Percentiles rank a stretch among this genome's conserved stretches.
Evolutionary conservation across 1,284 basidiomycete genomes (phyloP).

Genomic region (Ganoderma leucocontextum): DNA sequence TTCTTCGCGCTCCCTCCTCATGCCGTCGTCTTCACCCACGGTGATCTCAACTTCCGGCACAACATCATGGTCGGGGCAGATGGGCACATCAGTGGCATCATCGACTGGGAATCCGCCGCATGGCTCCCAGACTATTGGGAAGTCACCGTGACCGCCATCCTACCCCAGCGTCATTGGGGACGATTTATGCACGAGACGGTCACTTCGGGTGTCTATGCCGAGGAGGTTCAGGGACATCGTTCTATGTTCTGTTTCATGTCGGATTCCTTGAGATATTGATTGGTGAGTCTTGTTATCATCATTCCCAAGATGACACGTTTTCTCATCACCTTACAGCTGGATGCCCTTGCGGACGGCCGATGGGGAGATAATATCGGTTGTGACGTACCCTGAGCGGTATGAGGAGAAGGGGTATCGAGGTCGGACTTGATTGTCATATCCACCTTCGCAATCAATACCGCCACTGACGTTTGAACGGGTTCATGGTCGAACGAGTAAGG

Average conservation of each 20-base stretch:
- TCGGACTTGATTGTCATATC: no score
- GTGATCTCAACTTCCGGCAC: slow-evolving; percentile 3
- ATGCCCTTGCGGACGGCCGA: neutral
- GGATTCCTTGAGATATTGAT: neutral
- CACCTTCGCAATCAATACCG: no score
- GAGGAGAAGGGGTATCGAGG: no score
- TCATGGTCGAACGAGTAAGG: no score
- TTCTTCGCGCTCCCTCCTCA: slow-evolving; percentile 21
- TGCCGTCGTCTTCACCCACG: slow-evolving; percentile 19
- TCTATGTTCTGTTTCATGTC: neutral
- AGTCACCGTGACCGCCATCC: slow-evolving; percentile 9
- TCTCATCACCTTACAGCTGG: neutral
- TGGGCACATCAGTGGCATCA: neutral
- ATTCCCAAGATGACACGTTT: neutral
- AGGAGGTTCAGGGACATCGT: slow-evolving; percentile 11
- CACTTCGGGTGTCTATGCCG: slow-evolving; percentile 5
- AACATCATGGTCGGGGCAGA: slow-evolving; percentile 6
- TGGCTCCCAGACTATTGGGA: slow-evolving; percentile 12
- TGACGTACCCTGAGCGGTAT: no score
- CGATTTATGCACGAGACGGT: slow-evolving; percentile 17
- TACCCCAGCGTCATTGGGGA: slow-evolving; percentile 11
- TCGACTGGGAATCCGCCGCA: neutral
- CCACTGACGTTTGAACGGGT: no score
- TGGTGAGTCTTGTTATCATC: neutral
- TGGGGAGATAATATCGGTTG: no score